phyloP scores from a whole-genome alignment of 2,329 filamentous ascomycete genomes.

The Macrophomina phaseolina region DNA sequence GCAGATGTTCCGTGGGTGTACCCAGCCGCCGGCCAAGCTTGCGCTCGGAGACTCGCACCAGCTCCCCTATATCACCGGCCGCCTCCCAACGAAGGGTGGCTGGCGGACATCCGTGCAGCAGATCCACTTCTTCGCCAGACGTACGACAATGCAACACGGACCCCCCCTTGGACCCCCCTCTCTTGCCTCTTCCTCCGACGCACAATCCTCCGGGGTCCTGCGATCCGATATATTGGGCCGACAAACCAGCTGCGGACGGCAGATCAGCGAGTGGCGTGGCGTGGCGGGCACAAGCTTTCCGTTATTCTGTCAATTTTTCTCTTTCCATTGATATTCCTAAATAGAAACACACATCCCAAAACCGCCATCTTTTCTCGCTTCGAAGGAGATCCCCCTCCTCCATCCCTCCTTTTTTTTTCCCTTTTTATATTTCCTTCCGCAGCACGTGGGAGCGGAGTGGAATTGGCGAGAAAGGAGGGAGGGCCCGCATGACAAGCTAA shows the following conservation, averaged over 20 bases:
- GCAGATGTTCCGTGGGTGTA: too few relatives aligned
- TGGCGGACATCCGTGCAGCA: neutral
- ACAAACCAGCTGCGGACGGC: too few relatives aligned
- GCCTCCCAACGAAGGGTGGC: neutral
- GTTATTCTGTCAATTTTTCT: neutral
- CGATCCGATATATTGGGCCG: neutral
- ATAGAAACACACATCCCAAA: neutral
- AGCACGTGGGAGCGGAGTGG: neutral
- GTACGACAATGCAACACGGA: neutral
- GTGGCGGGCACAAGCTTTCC: too few relatives aligned
- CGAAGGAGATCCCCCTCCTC: neutral
- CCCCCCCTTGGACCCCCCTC: neutral
- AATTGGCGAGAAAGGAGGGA: neutral
- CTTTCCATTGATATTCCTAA: neutral
- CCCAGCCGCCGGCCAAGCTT: neutral
- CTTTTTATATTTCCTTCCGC: too few relatives aligned
- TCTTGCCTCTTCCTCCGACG: neutral
- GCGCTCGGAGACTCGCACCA: neutral
- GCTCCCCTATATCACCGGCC: neutral
- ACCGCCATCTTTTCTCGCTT: neutral
- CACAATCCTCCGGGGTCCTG: neutral
- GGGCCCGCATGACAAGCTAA: neutral
- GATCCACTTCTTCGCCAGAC: constrained; percentile 6
- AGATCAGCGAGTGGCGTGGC: neutral
- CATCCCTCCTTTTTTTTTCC: neutral